Conservation (phyloP, 1,284 basidiomycete genomes). For the Sporisorium sorghi region DNA sequence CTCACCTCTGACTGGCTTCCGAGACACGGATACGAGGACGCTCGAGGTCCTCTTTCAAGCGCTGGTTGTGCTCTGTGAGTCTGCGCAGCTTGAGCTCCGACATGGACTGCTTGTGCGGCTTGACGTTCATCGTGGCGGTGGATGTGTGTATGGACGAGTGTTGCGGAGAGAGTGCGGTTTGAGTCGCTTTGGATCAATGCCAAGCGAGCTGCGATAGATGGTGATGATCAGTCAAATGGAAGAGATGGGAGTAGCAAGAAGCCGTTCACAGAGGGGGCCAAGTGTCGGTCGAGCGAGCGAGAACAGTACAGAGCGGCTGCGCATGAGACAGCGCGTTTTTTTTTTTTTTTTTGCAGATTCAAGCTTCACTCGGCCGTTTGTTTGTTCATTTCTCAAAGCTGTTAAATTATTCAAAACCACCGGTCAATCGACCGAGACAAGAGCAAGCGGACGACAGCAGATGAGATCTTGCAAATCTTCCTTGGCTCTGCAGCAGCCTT, state of each 20-base stretch:
- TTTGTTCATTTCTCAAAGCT: background rate
- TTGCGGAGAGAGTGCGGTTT: background rate
- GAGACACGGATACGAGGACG: slow-evolving; percentile 87
- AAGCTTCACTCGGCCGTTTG: slow-evolving; percentile 6
- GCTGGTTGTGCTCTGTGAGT: slow-evolving; percentile 90
- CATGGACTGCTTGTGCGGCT: slow-evolving; percentile 78
- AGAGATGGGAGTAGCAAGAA: background rate
- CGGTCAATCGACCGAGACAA: slow-evolving; percentile 5
- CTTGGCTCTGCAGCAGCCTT: background rate
- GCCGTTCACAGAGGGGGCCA: background rate
- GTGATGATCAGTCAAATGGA: too few species aligned
- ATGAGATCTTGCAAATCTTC: too few species aligned
- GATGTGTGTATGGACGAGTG: background rate
- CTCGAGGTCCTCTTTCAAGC: slow-evolving; percentile 87
- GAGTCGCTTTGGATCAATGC: too few species aligned
- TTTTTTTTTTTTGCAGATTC: too few species aligned
- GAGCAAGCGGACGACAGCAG: too few species aligned
- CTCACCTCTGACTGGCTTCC: slow-evolving; percentile 88
- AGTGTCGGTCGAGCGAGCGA: background rate
- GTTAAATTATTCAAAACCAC: background rate
- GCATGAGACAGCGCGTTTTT: background rate
- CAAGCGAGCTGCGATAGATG: too few species aligned
- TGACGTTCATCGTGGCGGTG: slow-evolving; percentile 73
- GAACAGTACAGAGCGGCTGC: too few species aligned
- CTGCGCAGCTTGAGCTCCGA: slow-evolving; percentile 94